Percentiles rank a stretch among this genome's conserved stretches.
Conservation (phyloP, 2,329 filamentous ascomycete species). For the Colletotrichum echinochloae region DNA sequence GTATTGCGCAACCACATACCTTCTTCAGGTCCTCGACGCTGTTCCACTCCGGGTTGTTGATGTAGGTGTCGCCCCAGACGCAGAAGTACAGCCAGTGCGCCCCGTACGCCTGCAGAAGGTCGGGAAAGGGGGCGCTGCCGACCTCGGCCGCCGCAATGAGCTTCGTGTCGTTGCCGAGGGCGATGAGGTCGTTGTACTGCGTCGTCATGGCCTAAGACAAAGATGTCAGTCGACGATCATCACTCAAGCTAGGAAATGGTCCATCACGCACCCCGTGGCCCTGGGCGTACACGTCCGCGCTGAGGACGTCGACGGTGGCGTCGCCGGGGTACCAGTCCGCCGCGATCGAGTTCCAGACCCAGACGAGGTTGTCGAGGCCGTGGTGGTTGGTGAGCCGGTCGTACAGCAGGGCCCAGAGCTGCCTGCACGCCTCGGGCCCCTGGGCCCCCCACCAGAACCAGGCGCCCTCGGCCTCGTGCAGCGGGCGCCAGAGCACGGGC, state of each 20-base stretch:
- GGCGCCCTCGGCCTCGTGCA: conserved; percentile 62
- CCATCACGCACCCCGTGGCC: conserved; percentile 55
- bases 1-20: conserved; percentile 38
- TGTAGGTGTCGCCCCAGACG: conserved; percentile 59
- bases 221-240: background rate
- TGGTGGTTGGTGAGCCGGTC: conserved; percentile 59
- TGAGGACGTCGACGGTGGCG: conserved; percentile 58
- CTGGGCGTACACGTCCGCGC: conserved; percentile 59
- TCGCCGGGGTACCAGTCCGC: conserved; percentile 61
- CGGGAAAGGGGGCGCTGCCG: conserved; percentile 58
- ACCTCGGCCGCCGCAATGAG: conserved; percentile 61
- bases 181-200: conserved; percentile 57
- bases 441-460: conserved; percentile 68
- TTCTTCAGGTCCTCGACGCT: conserved; percentile 53
- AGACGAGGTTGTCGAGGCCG: conserved; percentile 60
- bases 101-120: conserved; percentile 55
- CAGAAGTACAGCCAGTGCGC: conserved; percentile 62
- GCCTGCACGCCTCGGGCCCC: conserved; percentile 58
- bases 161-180: conserved; percentile 58
- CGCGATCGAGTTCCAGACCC: conserved; percentile 62
- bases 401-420: conserved; percentile 58
- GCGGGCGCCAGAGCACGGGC: conserved; percentile 59
- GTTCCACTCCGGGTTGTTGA: conserved; percentile 57
- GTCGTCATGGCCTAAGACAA: conserved; percentile 53
- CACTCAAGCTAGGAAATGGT: too few species aligned